A percentile compares a stretch with the other conserved stretches of the same genome.
Conservation (phyloP, 208 protist species). For the Crithidia fasciculata region DNA sequence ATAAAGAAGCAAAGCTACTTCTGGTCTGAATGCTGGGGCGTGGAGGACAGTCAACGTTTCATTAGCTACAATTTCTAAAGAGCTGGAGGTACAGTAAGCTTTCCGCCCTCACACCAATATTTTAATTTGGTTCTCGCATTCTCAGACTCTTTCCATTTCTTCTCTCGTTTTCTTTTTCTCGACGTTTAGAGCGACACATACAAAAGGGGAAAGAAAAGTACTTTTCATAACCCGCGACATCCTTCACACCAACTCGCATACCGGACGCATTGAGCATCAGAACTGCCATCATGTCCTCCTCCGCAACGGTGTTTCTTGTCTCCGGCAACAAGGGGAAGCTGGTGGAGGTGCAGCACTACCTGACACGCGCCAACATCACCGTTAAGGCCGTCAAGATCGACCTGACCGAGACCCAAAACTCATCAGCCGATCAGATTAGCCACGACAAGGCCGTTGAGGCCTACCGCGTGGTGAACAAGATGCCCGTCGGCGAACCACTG, state of each 20-base stretch:
- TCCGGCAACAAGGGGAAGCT: slow-evolving; percentile 98
- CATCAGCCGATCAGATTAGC: slow-evolving; percentile 89
- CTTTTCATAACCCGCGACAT: too few relatives aligned
- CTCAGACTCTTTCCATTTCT: not conserved
- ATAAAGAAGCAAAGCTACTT: too few relatives aligned
- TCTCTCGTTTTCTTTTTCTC: slow-evolving; percentile 17
- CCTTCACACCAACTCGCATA: too few relatives aligned
- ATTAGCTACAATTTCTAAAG: too few relatives aligned
- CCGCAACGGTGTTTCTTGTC: slow-evolving; percentile 66
- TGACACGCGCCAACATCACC: slow-evolving; percentile 43
- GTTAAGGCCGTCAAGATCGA: slow-evolving; percentile 73
- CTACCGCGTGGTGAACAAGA: slow-evolving; percentile 48
- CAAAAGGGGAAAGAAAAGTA: too few relatives aligned
- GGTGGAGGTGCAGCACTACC: slow-evolving; percentile 90
- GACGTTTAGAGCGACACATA: not conserved
- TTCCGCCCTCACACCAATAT: too few relatives aligned
- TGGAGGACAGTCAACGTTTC: too few relatives aligned
- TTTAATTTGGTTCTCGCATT: too few relatives aligned
- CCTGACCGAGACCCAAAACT: slow-evolving; percentile 96
- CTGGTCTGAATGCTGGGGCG: too few relatives aligned
- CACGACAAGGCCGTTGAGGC: slow-evolving; percentile 93
- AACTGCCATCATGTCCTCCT: slow-evolving; percentile 30
- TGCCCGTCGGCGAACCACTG: slow-evolving; percentile 24
- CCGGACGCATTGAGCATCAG: too few relatives aligned
- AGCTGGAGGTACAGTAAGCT: too few relatives aligned